phyloP scores from a whole-genome alignment of 805 yeast species.

The Hanseniaspora nectarophila region DNA sequence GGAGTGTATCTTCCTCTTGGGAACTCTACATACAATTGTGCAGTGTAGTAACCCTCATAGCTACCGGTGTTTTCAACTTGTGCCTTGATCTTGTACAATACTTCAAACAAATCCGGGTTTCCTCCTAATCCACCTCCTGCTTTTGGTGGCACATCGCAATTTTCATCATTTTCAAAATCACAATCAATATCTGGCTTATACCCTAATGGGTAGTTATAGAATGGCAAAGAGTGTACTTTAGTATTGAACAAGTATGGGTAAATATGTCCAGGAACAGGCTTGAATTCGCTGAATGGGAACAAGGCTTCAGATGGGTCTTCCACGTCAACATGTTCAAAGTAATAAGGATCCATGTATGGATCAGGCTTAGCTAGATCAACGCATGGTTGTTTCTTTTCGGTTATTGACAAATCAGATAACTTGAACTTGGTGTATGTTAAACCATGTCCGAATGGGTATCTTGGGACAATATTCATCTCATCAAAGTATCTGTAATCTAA shows the following conservation, averaged over 20 bases:
- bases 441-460: conserved; percentile 54
- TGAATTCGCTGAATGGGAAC: conserved; percentile 41
- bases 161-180: conserved; percentile 21
- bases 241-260: conserved; percentile 39
- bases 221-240: conserved; percentile 24
- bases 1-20: conserved; percentile 23
- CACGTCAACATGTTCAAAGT: conserved; percentile 36
- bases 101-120: conserved; percentile 49
- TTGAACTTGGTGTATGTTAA: conserved; percentile 40
- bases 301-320: conserved; percentile 45
- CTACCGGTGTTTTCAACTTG: conserved; percentile 39
- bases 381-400: conserved; percentile 34
- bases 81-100: conserved; percentile 36
- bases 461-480: conserved; percentile 42
- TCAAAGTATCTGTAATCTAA: conserved; percentile 51
- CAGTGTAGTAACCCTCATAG: conserved; percentile 37
- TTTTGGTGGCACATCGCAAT: conserved; percentile 17
- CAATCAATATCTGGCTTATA: conserved; percentile 23
- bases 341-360: conserved; percentile 35
- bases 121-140: conserved; percentile 47
- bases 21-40: conserved; percentile 43
- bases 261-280: conserved; percentile 44
- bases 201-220: conserved; percentile 30
- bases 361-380: conserved; percentile 38
- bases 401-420: conserved; percentile 31